Evolutionary conservation across 257 asterid species (phyloP), one percentile per base, ranked within the genome.

Genomic region (Penstemon barbatus): DNA sequence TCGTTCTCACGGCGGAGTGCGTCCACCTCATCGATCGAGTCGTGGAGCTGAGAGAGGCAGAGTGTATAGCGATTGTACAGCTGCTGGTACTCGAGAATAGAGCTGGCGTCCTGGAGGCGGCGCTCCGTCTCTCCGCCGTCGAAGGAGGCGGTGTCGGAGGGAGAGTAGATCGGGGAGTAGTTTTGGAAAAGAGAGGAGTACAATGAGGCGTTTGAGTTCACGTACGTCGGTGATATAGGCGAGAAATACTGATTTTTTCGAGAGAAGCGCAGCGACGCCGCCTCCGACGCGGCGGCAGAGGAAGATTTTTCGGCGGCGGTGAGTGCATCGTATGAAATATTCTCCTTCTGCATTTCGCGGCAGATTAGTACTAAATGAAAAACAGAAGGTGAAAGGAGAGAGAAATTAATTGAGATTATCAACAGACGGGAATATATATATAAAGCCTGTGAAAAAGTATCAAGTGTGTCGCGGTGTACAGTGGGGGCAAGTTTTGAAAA

Each of bases 61-160:
- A 81, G 74, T 3, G 77, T 81, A 71, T 88, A 85, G 8, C 86
- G 80, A 62, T 88, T 88, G 81, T 86, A 88, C 51, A 88, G 96
- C 82, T 88, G 96, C 79, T 85, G 95, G 71, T 85, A 83, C 89
- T 87, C 86, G 36, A 85, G 80, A 77, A 82, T 25, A 68, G 68
- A 71, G 76, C 90, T 81, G 10, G 86, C 66, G 12, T 82, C 83
- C 36, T 74, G 75, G 61, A 78, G 76, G 58, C 79, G 81, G 66
- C 63, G 62, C 19, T 87, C 87, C 46, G 74, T 60, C n/a, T 80
- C 89, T 1, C 75, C 76, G 45, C 82, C 82, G 65, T 77, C 88
- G 61, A 76, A 70, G 42, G 85, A 83, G 61, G 84, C 73, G 7
- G 83, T 44, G 4, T 80, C 82, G 36, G 95, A 75, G 3, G 88